Conservation (phyloP, 2,329 filamentous ascomycete species). For the Trichophyton mentagrophytes region DNA sequence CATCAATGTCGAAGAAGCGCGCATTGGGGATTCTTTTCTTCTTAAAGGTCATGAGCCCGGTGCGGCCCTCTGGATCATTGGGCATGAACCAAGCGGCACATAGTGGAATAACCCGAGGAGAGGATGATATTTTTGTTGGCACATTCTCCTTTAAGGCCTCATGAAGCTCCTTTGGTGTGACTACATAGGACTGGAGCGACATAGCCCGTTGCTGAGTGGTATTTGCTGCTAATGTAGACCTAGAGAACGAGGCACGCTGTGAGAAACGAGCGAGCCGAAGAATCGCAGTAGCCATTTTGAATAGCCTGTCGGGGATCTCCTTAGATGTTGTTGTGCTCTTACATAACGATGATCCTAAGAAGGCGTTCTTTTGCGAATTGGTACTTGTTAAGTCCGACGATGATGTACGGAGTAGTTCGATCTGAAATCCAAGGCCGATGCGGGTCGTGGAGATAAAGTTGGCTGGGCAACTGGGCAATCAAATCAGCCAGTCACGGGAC, state of each 20-base stretch:
- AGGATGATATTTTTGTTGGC: constrained; percentile 63
- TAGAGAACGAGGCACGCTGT: constrained; percentile 7
- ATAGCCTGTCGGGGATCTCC: neutral
- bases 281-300: constrained; percentile 25
- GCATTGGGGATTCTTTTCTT: constrained; percentile 75
- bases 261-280: constrained; percentile 19
- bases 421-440: neutral
- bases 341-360: constrained; percentile 17
- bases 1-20: constrained; percentile 93
- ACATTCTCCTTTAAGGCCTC: constrained; percentile 73
- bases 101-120: constrained; percentile 72
- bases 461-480: neutral
- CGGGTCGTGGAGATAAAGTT: neutral
- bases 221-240: constrained; percentile 7
- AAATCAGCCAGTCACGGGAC: neutral
- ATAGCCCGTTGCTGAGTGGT: constrained; percentile 31
- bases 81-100: constrained; percentile 95
- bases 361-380: neutral
- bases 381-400: too few relatives aligned
- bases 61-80: constrained; percentile 63
- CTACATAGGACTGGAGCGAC: constrained; percentile 66
- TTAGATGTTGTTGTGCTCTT: constrained; percentile 11
- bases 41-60: constrained; percentile 67
- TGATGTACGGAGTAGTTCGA: neutral
- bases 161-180: constrained; percentile 70